A percentile compares a stretch with the other conserved stretches of the same genome.
These are phyloP conservation scores for Gentiana dahurica DNA, from an alignment of 257 asterid genomes.

Conservation along the genomic window DNA sequence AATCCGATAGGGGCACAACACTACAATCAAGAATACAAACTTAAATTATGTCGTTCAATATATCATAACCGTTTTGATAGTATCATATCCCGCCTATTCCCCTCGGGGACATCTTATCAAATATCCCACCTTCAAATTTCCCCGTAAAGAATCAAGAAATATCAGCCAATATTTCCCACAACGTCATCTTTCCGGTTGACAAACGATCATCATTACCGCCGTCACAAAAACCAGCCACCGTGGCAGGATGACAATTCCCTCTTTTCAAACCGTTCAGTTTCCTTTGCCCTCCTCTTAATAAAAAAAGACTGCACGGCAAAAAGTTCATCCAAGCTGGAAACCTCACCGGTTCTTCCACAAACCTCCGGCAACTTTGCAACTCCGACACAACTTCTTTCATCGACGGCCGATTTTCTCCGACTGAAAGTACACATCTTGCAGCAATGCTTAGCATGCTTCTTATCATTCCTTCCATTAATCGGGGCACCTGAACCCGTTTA, in stretches of 20 bases:
- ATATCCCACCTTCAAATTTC: too few species aligned
- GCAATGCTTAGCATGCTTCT: constrained; percentile 29
- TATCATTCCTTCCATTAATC: constrained; percentile 20
- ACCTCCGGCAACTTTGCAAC: constrained; percentile 17
- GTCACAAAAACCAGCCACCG: constrained; percentile 3
- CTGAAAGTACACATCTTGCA: constrained; percentile 29
- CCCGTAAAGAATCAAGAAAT: constrained; percentile 13
- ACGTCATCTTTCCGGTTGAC: constrained; percentile 30
- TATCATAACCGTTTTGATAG: too few species aligned
- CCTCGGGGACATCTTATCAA: too few species aligned
- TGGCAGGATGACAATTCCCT: not conserved
- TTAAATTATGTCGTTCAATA: too few species aligned
- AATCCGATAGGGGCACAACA: too few species aligned
- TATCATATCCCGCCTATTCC: too few species aligned
- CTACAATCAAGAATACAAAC: too few species aligned
- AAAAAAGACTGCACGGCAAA: constrained; percentile 18
- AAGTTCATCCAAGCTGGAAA: constrained; percentile 19
- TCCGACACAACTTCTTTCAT: constrained; percentile 31
- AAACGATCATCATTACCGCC: constrained; percentile 2
- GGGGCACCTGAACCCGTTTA: constrained; percentile 16
- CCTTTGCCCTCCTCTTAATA: constrained; percentile 16
- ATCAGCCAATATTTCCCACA: constrained; percentile 62
- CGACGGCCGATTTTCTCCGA: constrained; percentile 33
- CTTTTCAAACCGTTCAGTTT: constrained; percentile 10
- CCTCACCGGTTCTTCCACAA: constrained; percentile 4